phyloP scores from a whole-genome alignment of 345 rosid species.

The Turnera subulata region DNA sequence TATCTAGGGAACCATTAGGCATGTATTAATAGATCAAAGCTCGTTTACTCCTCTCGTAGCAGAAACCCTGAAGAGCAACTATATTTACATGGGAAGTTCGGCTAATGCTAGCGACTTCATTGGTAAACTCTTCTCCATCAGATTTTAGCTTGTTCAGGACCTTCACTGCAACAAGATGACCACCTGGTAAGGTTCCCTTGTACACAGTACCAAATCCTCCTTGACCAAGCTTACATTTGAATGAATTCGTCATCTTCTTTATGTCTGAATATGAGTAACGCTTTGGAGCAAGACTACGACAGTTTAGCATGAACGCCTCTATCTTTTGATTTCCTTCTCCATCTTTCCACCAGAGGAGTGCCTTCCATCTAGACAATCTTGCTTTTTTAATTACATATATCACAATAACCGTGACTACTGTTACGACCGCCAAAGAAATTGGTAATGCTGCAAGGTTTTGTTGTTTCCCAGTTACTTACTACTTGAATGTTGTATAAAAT shows the following conservation, averaged over 20 bases:
- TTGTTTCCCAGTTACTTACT: too few species aligned
- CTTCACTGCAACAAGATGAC: background rate
- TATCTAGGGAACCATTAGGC: background rate
- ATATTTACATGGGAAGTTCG: background rate
- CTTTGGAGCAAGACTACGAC: too few species aligned
- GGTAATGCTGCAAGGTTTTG: background rate
- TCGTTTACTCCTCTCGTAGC: background rate
- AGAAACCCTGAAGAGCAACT: background rate
- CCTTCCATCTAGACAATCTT: background rate
- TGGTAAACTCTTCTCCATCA: background rate
- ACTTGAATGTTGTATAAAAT: too few species aligned
- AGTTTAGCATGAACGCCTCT: too few species aligned
- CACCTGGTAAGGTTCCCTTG: background rate
- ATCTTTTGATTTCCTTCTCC: conserved; percentile 1
- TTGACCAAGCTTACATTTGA: background rate
- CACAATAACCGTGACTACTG: background rate
- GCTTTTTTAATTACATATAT: background rate
- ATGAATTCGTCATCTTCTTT: background rate
- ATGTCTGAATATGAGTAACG: background rate
- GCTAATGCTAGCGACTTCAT: background rate
- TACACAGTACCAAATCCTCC: conserved; percentile 1
- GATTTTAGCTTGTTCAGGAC: background rate
- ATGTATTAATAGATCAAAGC: background rate
- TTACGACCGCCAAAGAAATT: background rate
- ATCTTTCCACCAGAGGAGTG: too few species aligned